Evolutionary conservation across 2,329 filamentous ascomycete genomes (phyloP).

Genomic region (Plectosphaerella cucumerina): DNA sequence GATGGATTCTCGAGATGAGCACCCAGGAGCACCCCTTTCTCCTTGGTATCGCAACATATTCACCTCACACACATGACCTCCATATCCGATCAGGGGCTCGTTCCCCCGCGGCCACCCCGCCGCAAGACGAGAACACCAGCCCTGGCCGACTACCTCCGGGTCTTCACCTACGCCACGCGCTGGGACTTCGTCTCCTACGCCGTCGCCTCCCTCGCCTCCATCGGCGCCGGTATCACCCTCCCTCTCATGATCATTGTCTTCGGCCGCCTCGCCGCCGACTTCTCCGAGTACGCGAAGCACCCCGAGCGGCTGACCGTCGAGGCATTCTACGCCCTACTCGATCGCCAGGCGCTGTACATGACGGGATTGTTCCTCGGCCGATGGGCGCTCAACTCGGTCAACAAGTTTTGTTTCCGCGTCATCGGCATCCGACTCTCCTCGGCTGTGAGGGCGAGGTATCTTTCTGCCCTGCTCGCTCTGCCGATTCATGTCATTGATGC

Average conservation of each 20-base stretch:
- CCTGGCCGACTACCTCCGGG: constrained; percentile 38
- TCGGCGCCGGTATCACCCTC: constrained; percentile 49
- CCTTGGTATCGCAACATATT: no score
- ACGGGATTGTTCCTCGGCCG: constrained; percentile 67
- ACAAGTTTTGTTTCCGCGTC: constrained; percentile 58
- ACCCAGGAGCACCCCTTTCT: no score
- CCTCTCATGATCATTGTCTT: constrained; percentile 49
- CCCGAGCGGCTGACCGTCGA: constrained; percentile 25
- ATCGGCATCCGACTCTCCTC: constrained; percentile 60
- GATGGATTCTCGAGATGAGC: no score
- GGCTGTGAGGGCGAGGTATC: constrained; percentile 59
- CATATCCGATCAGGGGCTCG: no score
- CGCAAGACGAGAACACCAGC: no score
- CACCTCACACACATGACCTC: no score
- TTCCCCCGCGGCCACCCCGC: no score
- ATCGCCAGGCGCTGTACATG: constrained; percentile 57
- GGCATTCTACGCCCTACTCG: constrained; percentile 36
- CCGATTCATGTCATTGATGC: constrained; percentile 66
- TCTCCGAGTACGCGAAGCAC: constrained; percentile 37
- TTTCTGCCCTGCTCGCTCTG: constrained; percentile 59
- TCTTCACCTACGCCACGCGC: constrained; percentile 50
- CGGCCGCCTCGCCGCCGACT: constrained; percentile 41
- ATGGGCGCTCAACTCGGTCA: constrained; percentile 59
- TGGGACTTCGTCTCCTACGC: constrained; percentile 46
- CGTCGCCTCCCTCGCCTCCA: constrained; percentile 41